Base-by-base conservation (phyloP, 2,329 filamentous ascomycete species). In the Xylaria sp. region DNA sequence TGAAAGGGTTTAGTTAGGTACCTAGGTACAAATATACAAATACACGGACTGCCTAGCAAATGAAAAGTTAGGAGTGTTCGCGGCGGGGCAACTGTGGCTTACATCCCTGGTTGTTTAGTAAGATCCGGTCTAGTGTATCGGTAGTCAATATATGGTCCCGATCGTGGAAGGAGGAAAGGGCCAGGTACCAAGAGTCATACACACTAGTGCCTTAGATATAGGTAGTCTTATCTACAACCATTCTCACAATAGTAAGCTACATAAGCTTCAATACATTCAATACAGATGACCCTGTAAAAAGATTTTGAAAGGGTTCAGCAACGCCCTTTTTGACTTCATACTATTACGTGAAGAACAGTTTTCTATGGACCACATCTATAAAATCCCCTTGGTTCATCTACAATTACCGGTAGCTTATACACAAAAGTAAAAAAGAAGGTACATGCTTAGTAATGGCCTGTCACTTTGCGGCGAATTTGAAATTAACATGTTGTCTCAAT, bases 1-100 rank as follows among this genome's bases (percentile, higher is more conserved):
- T 68, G 63, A 61, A 55, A 15, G 33, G 39, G n/a, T 4, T 11
- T 11, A 29, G 20, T 22, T 1, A 31, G 47, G 27, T 20, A 47
- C 9, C 25, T 29, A 49, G 13, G 27, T 47, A 33, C 39, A 44
- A 7, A 7, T 13, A 39, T 17, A 39, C 3, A 2, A n/a, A n/a
- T 7, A 31, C 29, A 4, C 29, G 4, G 7, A 7, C 7, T 7
- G 36, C 5, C 36, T 10, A 10, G 36, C 10, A 39, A 39, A 20
- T 45, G n/a, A 45, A 20, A 22, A 22, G 5, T 45, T 1, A 11
- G 42, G 42, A 4, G 15, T 6, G 15, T 29, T 33, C 36, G 49
- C 36, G 49, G 49, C 29, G 15, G 29, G 15, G 27, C n/a, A 22
- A 5, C 2, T 55, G 27, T 45, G 51, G 60, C 36, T 59, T 10